Evolutionary conservation across 2,329 filamentous ascomycete genomes (phyloP), one percentile per base, ranked within the genome.

Genomic region (Verruconis gallopava): DNA sequence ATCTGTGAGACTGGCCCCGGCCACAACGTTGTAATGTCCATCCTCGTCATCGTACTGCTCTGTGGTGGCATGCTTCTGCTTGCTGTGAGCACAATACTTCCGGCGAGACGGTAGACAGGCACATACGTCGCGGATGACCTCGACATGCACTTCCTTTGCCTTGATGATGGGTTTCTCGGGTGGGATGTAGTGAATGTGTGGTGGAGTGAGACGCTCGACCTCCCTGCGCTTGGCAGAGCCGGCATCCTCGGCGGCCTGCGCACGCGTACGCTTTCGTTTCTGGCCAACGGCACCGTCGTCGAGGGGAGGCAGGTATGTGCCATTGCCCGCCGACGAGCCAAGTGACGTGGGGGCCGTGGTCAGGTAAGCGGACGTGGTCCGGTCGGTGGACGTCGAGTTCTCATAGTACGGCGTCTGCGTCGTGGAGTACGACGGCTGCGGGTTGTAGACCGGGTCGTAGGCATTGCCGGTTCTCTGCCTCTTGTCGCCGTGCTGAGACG

Each of bases 1-100:
- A 35, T 91, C 79, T 12, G 91, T 94, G 40, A 98, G 68, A 46
- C 84, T 77, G 9, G 82, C 81, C 51, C 94, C 85, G 21, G 88
- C 82, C 1, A 83, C 78, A 17, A 98, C 88, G 51, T 96, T 85
- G 57, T 95, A 98, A 61, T 98, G 91, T 4, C 91, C 91, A 53
- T 98, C 91, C 36, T 95, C 86, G 50, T 98, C 91, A 54, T 98
- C 91, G 35, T 91, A 81, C 57, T 93, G 91, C 51, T 79, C 70
- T 49, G 77, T 61, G 44, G 69, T 67, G 38, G 58, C 53, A 48
- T 62, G 64, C 46, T 64, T 67, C 68, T 73, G 48, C 25, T 42
- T 21, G 13, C 9, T 5, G 32, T 42, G 12, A 42, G 40, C 21
- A 30, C 13, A 21, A 5, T 36, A 21, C 32, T 28, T 36, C 18